These are phyloP conservation scores for Sclerotiophoma versabilis DNA, from an alignment of 2,329 filamentous ascomycete species.

Conservation along the genomic window DNA sequence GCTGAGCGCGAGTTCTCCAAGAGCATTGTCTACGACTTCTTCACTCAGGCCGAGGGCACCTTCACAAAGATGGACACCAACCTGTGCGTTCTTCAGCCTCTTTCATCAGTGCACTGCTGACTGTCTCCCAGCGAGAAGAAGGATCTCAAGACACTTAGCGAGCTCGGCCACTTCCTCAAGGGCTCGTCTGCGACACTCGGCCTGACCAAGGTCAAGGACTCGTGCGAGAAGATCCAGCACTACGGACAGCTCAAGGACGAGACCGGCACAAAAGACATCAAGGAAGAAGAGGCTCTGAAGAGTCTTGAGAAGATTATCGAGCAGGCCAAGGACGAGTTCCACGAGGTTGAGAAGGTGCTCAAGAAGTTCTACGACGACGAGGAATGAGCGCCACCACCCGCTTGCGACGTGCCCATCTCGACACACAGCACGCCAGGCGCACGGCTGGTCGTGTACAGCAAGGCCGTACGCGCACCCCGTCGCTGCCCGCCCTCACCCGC, in stretches of 20 bases:
- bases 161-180: slow-evolving; percentile 94
- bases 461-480: not conserved
- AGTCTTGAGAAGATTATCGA: slow-evolving; percentile 74
- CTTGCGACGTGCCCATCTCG: slow-evolving; percentile 2
- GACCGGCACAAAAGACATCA: slow-evolving; percentile 71
- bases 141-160: slow-evolving; percentile 77
- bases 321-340: slow-evolving; percentile 78
- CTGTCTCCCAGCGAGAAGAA: slow-evolving; percentile 63
- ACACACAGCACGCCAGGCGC: slow-evolving; percentile 5
- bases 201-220: slow-evolving; percentile 86
- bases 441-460: slow-evolving; percentile 9
- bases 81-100: slow-evolving; percentile 70
- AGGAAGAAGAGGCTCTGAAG: slow-evolving; percentile 70
- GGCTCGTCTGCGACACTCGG: slow-evolving; percentile 95
- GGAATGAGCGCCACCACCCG: slow-evolving; percentile 10
- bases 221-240: slow-evolving; percentile 96
- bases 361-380: slow-evolving; percentile 71
- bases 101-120: slow-evolving; percentile 8
- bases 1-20: slow-evolving; percentile 85
- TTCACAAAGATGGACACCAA: slow-evolving; percentile 83
- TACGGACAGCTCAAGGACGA: slow-evolving; percentile 84
- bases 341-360: slow-evolving; percentile 74
- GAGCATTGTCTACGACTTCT: slow-evolving; percentile 90
- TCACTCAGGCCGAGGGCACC: slow-evolving; percentile 86
- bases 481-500: slow-evolving; percentile 3